These are phyloP conservation scores for Aureobasidium sp. DNA, from an alignment of 2,329 filamentous ascomycete species.

Conservation along the genomic window DNA sequence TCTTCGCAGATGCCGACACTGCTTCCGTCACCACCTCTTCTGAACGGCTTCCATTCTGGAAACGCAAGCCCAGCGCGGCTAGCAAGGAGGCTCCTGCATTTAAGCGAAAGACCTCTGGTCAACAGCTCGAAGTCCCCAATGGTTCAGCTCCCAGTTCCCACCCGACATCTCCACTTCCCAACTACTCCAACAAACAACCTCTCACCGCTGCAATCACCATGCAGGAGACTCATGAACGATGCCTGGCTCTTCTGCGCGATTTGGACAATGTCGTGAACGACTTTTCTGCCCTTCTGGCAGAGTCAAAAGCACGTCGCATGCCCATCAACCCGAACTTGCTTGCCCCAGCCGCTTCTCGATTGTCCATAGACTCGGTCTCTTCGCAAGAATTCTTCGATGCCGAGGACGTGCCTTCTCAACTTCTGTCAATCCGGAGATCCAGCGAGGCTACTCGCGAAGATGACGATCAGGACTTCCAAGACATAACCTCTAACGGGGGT, in stretches of 20 bases:
- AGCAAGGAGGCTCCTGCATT: slow-evolving; percentile 36
- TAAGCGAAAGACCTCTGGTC: slow-evolving; percentile 46
- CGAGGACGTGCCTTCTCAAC: slow-evolving; percentile 59
- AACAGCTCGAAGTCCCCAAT: slow-evolving; percentile 42
- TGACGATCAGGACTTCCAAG: slow-evolving; percentile 34
- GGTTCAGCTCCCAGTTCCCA: slow-evolving; percentile 25
- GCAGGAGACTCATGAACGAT: slow-evolving; percentile 69
- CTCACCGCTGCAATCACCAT: slow-evolving; percentile 15
- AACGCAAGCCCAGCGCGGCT: slow-evolving; percentile 65
- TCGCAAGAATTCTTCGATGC: slow-evolving; percentile 95
- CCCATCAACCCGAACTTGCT: slow-evolving; percentile 23
- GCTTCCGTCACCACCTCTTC: slow-evolving; percentile 14
- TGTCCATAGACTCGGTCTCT: slow-evolving; percentile 75
- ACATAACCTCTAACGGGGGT: slow-evolving; percentile 39
- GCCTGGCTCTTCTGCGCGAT: slow-evolving; percentile 74
- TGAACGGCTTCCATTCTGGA: slow-evolving; percentile 81
- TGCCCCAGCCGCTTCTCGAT: slow-evolving; percentile 40
- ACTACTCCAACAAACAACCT: slow-evolving; percentile 30
- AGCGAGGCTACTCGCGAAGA: slow-evolving; percentile 59
- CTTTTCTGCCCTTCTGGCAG: slow-evolving; percentile 68
- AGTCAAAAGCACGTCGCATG: slow-evolving; percentile 70
- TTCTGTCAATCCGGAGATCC: slow-evolving; percentile 67
- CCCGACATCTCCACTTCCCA: slow-evolving; percentile 29
- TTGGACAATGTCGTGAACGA: slow-evolving; percentile 77
- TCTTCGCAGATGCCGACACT: slow-evolving; percentile 28